A percentile compares a stretch with the other conserved stretches of the same genome.
phyloP scores from a whole-genome alignment of 2,329 filamentous ascomycete genomes.

The Arachnomyces sp. region DNA sequence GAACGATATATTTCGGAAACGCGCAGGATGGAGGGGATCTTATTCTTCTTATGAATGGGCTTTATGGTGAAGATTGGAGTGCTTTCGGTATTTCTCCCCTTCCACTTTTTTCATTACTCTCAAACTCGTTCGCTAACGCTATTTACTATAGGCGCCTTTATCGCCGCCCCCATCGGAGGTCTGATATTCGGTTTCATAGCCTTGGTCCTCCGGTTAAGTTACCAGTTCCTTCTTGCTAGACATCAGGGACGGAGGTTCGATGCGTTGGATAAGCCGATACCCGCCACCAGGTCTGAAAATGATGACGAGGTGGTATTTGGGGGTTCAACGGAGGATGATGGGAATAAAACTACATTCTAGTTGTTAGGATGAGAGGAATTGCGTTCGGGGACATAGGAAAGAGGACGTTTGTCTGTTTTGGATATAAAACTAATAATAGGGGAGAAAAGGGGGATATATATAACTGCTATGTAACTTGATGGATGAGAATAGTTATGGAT shows the following conservation, averaged over 20 bases:
- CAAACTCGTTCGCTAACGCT: constrained; percentile 1
- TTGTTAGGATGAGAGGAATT: too few relatives aligned
- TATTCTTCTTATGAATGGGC: constrained; percentile 62
- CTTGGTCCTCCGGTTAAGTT: constrained; percentile 51
- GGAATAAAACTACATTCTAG: too few relatives aligned
- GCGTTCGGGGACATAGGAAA: too few relatives aligned
- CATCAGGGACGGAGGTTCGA: constrained; percentile 56
- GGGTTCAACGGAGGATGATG: too few relatives aligned
- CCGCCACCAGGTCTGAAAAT: too few relatives aligned
- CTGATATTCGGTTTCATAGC: constrained; percentile 63
- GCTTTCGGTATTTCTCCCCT: constrained; percentile 52
- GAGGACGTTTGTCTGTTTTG: too few relatives aligned
- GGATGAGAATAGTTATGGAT: constrained; percentile 7
- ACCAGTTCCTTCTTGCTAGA: constrained; percentile 53
- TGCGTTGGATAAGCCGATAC: constrained; percentile 53
- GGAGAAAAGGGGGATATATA: constrained; percentile 1
- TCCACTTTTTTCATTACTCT: neutral
- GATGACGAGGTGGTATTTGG: too few relatives aligned
- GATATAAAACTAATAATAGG: too few relatives aligned
- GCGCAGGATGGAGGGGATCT: constrained; percentile 57
- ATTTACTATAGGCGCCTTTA: constrained; percentile 55
- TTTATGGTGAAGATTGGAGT: constrained; percentile 73
- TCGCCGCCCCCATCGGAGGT: constrained; percentile 69
- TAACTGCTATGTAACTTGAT: constrained; percentile 11
- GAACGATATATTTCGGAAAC: constrained; percentile 67